Conservation (phyloP, 352 stramenopile genomes). For the Pythium phragmiticola region DNA sequence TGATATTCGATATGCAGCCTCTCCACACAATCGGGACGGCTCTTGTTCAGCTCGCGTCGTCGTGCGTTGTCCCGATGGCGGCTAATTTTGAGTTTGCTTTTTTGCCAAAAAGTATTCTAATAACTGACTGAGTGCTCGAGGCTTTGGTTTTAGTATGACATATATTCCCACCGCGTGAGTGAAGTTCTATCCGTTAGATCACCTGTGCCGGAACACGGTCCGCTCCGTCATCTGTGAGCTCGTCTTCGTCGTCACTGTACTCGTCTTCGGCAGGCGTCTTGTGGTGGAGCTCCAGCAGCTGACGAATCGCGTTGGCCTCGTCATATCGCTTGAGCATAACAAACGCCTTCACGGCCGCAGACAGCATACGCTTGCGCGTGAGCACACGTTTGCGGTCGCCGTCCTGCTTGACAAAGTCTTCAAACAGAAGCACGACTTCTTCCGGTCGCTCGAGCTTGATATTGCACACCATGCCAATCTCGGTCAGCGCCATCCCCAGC, state of each 20-base stretch:
- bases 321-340: slow-evolving; percentile 46
- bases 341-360: slow-evolving; percentile 55
- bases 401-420: slow-evolving; percentile 66
- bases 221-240: slow-evolving; percentile 24
- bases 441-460: slow-evolving; percentile 50
- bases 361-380: slow-evolving; percentile 58
- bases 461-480: slow-evolving; percentile 76
- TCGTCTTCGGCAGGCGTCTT: slow-evolving; percentile 12
- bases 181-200: slow-evolving; percentile 11
- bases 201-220: slow-evolving; percentile 10
- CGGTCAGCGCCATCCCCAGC: slow-evolving; percentile 65
- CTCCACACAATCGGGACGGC: not conserved
- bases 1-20: not conserved
- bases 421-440: slow-evolving; percentile 68
- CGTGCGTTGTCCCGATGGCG: too few species aligned
- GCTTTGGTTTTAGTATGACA: not conserved
- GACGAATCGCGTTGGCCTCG: slow-evolving; percentile 61
- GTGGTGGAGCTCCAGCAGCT: slow-evolving; percentile 44
- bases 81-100: not conserved
- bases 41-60: not conserved
- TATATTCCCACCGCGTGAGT: slow-evolving; percentile 8
- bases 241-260: slow-evolving; percentile 25
- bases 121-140: not conserved
- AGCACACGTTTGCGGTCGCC: slow-evolving; percentile 62
- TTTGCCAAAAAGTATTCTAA: not conserved